Base-by-base conservation (phyloP, 345 rosid genomes). In the Rhodomyrtus tomentosa region DNA sequence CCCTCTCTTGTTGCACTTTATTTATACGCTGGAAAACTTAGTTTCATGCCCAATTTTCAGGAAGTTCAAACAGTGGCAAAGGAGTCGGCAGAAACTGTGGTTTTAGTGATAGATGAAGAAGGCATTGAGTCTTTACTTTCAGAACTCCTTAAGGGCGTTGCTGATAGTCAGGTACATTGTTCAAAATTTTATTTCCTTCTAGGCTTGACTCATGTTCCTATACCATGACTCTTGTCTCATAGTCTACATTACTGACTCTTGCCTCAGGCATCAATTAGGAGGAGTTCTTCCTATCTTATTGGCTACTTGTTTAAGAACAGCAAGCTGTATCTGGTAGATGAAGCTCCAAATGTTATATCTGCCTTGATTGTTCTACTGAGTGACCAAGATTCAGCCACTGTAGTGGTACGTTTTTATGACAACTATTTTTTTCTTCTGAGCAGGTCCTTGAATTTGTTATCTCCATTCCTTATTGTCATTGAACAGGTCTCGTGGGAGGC, bases 401-500 rank as follows among this genome's bases (percentile, higher is more conserved):
- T 97, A 80, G 88, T 85, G 90, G 99, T 97, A 95, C 73, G 86
- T 87, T 55, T 83, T 83, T 80, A 42, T 87, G 84, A 54, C 38
- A 82, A 83, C 55, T 40, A 56, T 27, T 84, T 59, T 52, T 82
- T 72, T 54, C 40, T 87, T 53, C 81, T 21, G 38, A n/a, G 13
- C 59, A 55, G 72, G 52, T 16, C 80, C 42, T 74, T 76, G 53
- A 29, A 27, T 18, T 54, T 83, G 21, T 50, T 59, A 89, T 82
- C 82, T 79, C 86, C 76, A 24, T 32, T 86, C 72, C 86, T 88
- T 86, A 87, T 62, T 83, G 80, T 79, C 29, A 80, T 74, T 58
- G 81, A 53, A 89, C 85, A 97, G 98, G 94, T 89, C 89, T 92
- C 98, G 82, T 95, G 99, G 99, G 99, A 95, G 89, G 98, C 99